A percentile compares a stretch with the other conserved stretches of the same genome.
phyloP scores from a whole-genome alignment of 257 asterid species.

The Forsythia viridissima region DNA sequence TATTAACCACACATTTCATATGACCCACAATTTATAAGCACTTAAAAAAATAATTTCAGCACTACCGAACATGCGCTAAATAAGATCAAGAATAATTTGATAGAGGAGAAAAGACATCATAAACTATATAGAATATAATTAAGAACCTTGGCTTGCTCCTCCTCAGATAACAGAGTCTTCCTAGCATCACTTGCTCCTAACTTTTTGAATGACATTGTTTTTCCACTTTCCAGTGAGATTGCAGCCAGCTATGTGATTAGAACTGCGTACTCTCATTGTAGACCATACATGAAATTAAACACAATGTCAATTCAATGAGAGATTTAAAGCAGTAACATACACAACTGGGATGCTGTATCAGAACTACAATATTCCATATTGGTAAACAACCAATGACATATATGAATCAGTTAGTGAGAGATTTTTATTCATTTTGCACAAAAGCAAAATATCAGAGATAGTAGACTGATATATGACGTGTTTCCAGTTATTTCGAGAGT shows the following conservation, averaged over 20 bases:
- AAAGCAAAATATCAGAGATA: not conserved
- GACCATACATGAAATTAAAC: not conserved
- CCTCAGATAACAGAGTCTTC: slow-evolving; percentile 25
- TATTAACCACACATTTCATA: too few relatives aligned
- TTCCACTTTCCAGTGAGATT: slow-evolving; percentile 16
- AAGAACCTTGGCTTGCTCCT: slow-evolving; percentile 50
- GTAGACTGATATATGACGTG: not conserved
- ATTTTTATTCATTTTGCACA: not conserved
- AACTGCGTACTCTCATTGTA: slow-evolving; percentile 9
- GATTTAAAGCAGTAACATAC: not conserved
- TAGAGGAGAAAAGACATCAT: not conserved
- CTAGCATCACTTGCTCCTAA: slow-evolving; percentile 26
- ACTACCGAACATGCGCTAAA: too few relatives aligned
- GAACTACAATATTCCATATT: not conserved
- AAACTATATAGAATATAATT: not conserved
- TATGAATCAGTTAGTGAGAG: not conserved
- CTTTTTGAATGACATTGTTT: slow-evolving; percentile 41
- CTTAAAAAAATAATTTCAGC: not conserved
- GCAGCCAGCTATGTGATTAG: slow-evolving; percentile 17
- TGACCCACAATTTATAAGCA: too few relatives aligned
- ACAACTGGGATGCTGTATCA: not conserved
- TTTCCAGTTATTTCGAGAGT: not conserved
- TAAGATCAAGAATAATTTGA: not conserved
- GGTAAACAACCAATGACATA: not conserved
- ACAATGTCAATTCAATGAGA: not conserved